Evolutionary conservation across 768 basidiomycete species (phyloP), one percentile per base, ranked within the genome.

Genomic region (Tubosaeta sp.): DNA sequence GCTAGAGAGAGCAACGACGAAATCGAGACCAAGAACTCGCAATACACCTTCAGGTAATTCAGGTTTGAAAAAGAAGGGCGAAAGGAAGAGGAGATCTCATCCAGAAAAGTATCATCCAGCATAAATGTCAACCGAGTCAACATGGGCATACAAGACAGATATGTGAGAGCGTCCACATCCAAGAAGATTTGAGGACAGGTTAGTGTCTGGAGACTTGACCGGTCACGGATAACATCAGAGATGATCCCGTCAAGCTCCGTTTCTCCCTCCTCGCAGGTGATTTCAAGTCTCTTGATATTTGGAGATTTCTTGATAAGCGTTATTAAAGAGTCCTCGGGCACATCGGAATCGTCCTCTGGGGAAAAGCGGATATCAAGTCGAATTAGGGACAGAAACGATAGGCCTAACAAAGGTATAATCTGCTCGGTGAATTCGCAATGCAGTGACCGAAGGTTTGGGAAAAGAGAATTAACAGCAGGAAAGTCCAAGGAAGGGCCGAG

Each of bases 361-460:
- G 22, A 2, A 1, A 22, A 19, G 4, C 12, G 8, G 33, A 46
- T 26, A 3, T 9, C 2, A 12, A 46, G 45, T 7, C 6, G 8
- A 26, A 22, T 12, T 11, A 48, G 17, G 27, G 47, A 48, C 5
- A 37, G 47, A 17, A 48, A 48, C 13, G 47, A 25, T 7, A 31
- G 47, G 1, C 9, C 11, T 31, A 41, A 26, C 11, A 48, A 19
- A n/a, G 37, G 27, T 3, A 19, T 31, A n/a, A 10, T 9, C 7
- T 39, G n/a, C 7, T 29, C 17, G 25, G 5, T 6, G 10, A 19
- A 16, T 2, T 14, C 10, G 8, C 10, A n/a, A 31, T 9, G 17
- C 32, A 55, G 5, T 13, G 35, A 34, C 5, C 38, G 46, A n/a
- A 57, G 35, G 19, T 46, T 57, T 13, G 46, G 46, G 9, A 57